Evolutionary conservation across 306 rosid genomes (phyloP), one percentile per base, ranked within the genome.

Genomic region (Trifolium fragiferum): DNA sequence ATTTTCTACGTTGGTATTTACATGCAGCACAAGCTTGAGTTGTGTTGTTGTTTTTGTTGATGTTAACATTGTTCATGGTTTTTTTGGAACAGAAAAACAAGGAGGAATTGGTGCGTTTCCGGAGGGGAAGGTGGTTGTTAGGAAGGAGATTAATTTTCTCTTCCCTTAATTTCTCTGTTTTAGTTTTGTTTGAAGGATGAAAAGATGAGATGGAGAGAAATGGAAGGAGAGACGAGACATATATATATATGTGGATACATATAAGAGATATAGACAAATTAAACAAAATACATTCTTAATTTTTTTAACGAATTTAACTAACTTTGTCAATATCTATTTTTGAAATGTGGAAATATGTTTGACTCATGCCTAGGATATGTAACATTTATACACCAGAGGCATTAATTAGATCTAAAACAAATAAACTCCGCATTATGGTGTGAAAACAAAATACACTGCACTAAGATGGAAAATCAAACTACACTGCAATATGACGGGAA

Each of bases 11-110:
- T 60, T 87, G 99, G 87, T 90, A 88, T n/a, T 88, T 92, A 40
- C 99, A 94, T 0, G 96, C 93, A 37, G 97, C 99, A 47, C 99
- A 94, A 38, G 99, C 99, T 69, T 94, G 97, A 51, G 89, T 57
- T 55, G 88, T 91, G 77, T 70, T 90, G 66, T 62, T 84, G 87
- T 73, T 82, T 10, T 78, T 73, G 14, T 78, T 73, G 38, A 35
- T 37, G 40, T 37, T 37, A 8, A 37, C 7, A 76, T 46, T 76
- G 37, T 37, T 73, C 63, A 21, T 47, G 38, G 46, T 72, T 25
- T 13, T 35, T 43, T 40, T 13, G 70, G 50, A 21, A 59, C 27
- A 68, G 37, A 73, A 54, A 43, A 40, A 43, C 68, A 61, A 20
- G 30, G 70, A 18, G 84, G 55, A 25, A 82, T 89, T 87, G 65